A percentile compares a stretch with the other conserved stretches of the same genome.
phyloP scores from a whole-genome alignment of 1,284 basidiomycete genomes.

The Spongiforma sp. region DNA sequence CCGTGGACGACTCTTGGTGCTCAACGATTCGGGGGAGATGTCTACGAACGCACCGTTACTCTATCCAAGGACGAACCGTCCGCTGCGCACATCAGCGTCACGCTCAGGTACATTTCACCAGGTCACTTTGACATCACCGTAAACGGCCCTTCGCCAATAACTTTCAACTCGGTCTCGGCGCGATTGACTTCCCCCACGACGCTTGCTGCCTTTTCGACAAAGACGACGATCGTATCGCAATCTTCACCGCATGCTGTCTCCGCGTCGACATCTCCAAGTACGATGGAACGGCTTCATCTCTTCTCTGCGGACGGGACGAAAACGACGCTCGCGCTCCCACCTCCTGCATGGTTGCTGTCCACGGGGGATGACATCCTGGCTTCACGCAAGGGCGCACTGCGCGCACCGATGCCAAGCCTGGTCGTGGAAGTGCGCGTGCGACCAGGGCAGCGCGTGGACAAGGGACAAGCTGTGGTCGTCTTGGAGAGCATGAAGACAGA shows the following conservation, averaged over 20 bases:
- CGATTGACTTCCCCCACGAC: constrained; percentile 56
- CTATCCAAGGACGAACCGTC: constrained; percentile 57
- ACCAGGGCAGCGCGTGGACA: constrained; percentile 78
- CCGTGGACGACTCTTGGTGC: constrained; percentile 76
- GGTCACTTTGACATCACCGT: constrained; percentile 63
- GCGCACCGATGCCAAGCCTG: constrained; percentile 89
- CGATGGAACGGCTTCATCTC: constrained; percentile 73
- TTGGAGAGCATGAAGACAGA: constrained; percentile 98
- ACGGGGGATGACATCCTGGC: constrained; percentile 61
- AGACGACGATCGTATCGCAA: constrained; percentile 78
- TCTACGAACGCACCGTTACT: constrained; percentile 61
- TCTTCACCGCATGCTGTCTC: constrained; percentile 54
- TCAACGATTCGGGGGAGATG: constrained; percentile 79
- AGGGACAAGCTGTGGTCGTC: constrained; percentile 82
- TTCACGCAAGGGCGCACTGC: constrained; percentile 58
- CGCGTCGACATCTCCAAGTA: constrained; percentile 53
- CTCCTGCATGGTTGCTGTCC: constrained; percentile 70
- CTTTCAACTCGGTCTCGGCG: constrained; percentile 59
- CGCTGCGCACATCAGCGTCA: constrained; percentile 47
- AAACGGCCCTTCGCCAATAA: constrained; percentile 38
- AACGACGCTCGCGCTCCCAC: constrained; percentile 62
- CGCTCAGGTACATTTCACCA: constrained; percentile 47
- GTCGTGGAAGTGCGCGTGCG: constrained; percentile 86
- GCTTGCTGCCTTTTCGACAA: constrained; percentile 50
- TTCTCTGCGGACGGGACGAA: constrained; percentile 61